Percentiles rank a stretch among this genome's conserved stretches.
These are phyloP conservation scores for Monilinia aucupariae DNA, from an alignment of 2,329 filamentous ascomycete genomes.

Conservation along the genomic window DNA sequence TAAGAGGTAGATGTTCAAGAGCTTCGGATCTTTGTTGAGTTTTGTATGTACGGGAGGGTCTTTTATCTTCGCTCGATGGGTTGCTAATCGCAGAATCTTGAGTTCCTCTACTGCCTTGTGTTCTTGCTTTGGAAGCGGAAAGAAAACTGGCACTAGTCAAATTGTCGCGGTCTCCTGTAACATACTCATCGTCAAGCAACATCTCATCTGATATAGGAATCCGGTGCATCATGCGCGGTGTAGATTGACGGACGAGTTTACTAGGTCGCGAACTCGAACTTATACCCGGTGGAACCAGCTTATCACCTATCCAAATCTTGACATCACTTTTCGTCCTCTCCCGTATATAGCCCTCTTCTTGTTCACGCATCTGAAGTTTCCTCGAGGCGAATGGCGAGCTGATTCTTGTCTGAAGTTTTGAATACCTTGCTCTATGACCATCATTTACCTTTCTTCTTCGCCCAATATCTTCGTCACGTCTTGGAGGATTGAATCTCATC, in stretches of 20 bases:
- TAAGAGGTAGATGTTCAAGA: not conserved
- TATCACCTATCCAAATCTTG: conserved; percentile 31
- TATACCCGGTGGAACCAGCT: conserved; percentile 24
- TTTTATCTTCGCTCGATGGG: not conserved
- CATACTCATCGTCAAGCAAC: conserved; percentile 29
- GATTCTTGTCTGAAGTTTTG: conserved; percentile 18
- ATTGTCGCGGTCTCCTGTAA: not conserved
- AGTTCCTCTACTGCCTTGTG: not conserved
- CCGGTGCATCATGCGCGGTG: conserved; percentile 7
- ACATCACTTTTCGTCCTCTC: conserved; percentile 23
- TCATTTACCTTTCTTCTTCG: conserved; percentile 27
- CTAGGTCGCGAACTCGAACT: conserved; percentile 28
- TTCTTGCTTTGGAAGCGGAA: not conserved
- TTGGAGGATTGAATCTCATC: conserved; percentile 23
- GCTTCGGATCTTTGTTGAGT: not conserved
- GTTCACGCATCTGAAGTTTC: not conserved
- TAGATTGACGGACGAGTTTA: conserved; percentile 6
- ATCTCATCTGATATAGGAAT: conserved; percentile 30
- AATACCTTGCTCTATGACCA: conserved; percentile 27
- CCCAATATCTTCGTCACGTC: conserved; percentile 28
- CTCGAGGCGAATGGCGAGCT: conserved; percentile 23
- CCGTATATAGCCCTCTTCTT: not conserved
- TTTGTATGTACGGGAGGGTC: too few species aligned
- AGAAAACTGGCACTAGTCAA: not conserved
- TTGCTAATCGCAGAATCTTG: not conserved